Evolutionary conservation across 257 asterid genomes (phyloP).

Genomic region (Handroanthus guayacan): DNA sequence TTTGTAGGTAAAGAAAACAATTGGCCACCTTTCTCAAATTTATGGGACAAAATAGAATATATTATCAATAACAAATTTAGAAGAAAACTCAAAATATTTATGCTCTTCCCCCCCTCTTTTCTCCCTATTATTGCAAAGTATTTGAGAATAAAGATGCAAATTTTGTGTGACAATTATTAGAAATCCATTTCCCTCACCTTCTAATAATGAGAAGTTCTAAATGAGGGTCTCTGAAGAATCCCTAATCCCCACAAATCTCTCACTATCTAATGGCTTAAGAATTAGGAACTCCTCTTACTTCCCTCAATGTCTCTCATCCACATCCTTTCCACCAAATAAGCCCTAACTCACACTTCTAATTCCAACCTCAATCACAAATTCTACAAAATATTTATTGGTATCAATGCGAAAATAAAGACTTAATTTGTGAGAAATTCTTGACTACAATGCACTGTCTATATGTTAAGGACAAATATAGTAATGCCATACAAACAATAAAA

Average conservation of each 20-base stretch:
- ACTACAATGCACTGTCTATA: background rate
- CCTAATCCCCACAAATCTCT: conserved; percentile 47
- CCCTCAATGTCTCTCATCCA: conserved; percentile 41
- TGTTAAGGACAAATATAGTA: no score
- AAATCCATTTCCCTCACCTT: background rate
- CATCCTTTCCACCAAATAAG: conserved; percentile 46
- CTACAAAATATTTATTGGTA: no score
- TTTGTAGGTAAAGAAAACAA: conserved; percentile 41
- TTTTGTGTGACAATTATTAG: background rate
- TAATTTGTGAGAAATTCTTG: background rate
- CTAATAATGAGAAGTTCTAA: background rate
- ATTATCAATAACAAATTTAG: no score
- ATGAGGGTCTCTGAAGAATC: conserved; percentile 17
- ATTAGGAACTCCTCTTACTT: conserved; percentile 36
- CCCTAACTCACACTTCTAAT: conserved; percentile 20
- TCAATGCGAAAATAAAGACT: background rate
- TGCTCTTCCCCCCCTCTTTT: no score
- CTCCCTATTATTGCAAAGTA: background rate
- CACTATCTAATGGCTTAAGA: conserved; percentile 35
- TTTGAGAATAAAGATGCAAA: conserved; percentile 9
- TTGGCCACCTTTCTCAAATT: conserved; percentile 28
- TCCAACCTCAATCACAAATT: background rate
- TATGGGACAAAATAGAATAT: background rate
- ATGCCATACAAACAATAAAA: no score
- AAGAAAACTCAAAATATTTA: background rate